phyloP scores from a whole-genome alignment of 306 rosid genomes.

The Potentilla sterilis region DNA sequence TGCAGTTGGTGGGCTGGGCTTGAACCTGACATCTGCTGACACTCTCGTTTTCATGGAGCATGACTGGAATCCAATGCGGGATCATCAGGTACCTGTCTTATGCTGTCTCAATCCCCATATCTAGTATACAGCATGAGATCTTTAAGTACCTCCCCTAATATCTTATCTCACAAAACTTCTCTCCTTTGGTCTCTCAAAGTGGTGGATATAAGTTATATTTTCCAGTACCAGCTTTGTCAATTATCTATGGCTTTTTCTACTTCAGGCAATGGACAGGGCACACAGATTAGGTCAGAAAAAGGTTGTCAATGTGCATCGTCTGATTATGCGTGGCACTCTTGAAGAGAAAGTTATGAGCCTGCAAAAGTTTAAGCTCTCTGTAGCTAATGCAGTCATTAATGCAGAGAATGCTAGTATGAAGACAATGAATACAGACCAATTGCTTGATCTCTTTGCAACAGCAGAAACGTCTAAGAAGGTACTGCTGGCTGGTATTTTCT shows the following conservation, averaged over 20 bases:
- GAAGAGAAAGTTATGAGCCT: slow-evolving; percentile 99
- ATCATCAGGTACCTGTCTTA: slow-evolving; percentile 67
- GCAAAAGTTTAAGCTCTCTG: slow-evolving; percentile 81
- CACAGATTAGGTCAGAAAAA: slow-evolving; percentile 95
- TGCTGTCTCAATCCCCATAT: slow-evolving; percentile 4
- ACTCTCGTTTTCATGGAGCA: slow-evolving; percentile 97
- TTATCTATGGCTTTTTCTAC: slow-evolving; percentile 11
- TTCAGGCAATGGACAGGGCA: slow-evolving; percentile 98
- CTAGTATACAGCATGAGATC: not conserved
- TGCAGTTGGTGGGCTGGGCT: slow-evolving; percentile 96
- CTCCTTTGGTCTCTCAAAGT: not conserved
- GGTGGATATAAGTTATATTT: not conserved
- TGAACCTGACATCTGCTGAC: slow-evolving; percentile 96
- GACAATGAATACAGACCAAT: slow-evolving; percentile 98
- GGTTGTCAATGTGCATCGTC: slow-evolving; percentile 92
- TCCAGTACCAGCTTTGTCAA: not conserved
- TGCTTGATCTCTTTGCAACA: slow-evolving; percentile 90
- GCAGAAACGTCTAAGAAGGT: slow-evolving; percentile 78
- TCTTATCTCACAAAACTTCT: not conserved
- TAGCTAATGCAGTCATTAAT: slow-evolving; percentile 95
- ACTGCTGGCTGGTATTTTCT: slow-evolving; percentile 13
- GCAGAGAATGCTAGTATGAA: slow-evolving; percentile 93
- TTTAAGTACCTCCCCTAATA: not conserved
- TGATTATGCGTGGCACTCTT: slow-evolving; percentile 96
- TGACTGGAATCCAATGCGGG: slow-evolving; percentile 99